Percentiles rank a stretch among this genome's conserved stretches.
phyloP scores from a whole-genome alignment of 257 asterid species.

The Rauvolfia tetraphylla region DNA sequence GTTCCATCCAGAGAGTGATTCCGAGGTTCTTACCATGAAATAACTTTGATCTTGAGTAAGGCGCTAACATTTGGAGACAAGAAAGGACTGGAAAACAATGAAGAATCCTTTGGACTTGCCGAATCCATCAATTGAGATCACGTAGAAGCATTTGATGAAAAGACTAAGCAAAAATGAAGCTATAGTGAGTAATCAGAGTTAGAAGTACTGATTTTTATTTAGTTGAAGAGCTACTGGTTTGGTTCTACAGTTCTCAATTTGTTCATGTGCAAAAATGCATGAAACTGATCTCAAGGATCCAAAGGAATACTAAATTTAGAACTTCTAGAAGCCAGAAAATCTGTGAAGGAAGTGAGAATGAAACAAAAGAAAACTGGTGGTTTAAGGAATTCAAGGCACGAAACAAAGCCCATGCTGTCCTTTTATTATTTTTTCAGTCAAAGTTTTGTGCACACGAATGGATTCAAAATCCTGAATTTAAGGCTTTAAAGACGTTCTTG shows the following conservation, averaged over 20 bases:
- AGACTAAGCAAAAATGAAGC: not conserved
- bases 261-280: conserved; percentile 35
- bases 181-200: not conserved
- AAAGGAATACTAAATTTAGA: conserved; percentile 5
- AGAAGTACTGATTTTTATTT: conserved; percentile 7
- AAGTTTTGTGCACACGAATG: conserved; percentile 41
- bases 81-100: conserved; percentile 45
- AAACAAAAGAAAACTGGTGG: not conserved
- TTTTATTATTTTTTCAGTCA: conserved; percentile 25
- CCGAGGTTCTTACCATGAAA: conserved; percentile 46
- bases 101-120: conserved; percentile 24
- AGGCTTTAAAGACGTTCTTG: conserved; percentile 41
- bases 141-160: not conserved
- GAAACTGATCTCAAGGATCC: conserved; percentile 39
- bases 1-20: not conserved
- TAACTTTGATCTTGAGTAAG: conserved; percentile 63
- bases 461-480: conserved; percentile 40
- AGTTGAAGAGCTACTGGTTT: conserved; percentile 6
- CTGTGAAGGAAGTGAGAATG: conserved; percentile 16
- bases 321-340: conserved; percentile 28
- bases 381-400: not conserved
- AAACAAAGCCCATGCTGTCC: not conserved
- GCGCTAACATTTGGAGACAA: conserved; percentile 63
- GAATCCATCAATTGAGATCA: conserved; percentile 20
- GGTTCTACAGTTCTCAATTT: not conserved